A percentile compares a stretch with the other conserved stretches of the same genome.
These are phyloP conservation scores for Vigna trinervia DNA, from an alignment of 306 rosid genomes.

Conservation along the genomic window DNA sequence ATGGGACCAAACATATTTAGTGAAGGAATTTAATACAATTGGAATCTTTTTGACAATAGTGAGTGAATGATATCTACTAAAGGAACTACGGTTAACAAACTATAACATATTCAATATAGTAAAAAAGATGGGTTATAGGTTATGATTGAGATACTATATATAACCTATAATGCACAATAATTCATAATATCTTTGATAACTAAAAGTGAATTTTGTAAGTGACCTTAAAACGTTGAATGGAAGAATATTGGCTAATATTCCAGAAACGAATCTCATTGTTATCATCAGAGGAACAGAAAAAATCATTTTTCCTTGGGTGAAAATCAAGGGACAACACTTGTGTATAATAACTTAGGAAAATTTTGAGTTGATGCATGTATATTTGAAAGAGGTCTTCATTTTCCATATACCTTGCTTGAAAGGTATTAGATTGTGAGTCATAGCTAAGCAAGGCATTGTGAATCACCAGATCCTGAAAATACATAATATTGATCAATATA, in stretches of 20 bases:
- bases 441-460: conserved; percentile 67
- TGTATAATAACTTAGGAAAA: background rate
- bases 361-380: too few relatives aligned
- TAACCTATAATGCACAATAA: background rate
- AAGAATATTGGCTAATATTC: conserved; percentile 64
- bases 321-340: conserved; percentile 90
- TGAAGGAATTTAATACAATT: too few relatives aligned
- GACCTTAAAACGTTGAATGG: conserved; percentile 75
- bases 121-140: too few relatives aligned
- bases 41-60: too few relatives aligned
- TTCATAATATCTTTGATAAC: conserved; percentile 34
- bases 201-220: conserved; percentile 35
- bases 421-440: conserved; percentile 56
- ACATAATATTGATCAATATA: background rate
- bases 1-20: too few relatives aligned
- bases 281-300: conserved; percentile 87
- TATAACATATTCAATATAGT: too few relatives aligned
- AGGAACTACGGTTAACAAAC: too few relatives aligned
- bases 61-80: too few relatives aligned
- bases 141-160: too few relatives aligned
- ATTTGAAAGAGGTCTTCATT: background rate
- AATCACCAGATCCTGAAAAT: conserved; percentile 38
- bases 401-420: conserved; percentile 66
- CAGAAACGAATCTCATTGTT: conserved; percentile 91
- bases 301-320: conserved; percentile 87